These are phyloP conservation scores for Zymoseptoria pseudotritici DNA, from an alignment of 2,329 filamentous ascomycete genomes.

Conservation along the genomic window DNA sequence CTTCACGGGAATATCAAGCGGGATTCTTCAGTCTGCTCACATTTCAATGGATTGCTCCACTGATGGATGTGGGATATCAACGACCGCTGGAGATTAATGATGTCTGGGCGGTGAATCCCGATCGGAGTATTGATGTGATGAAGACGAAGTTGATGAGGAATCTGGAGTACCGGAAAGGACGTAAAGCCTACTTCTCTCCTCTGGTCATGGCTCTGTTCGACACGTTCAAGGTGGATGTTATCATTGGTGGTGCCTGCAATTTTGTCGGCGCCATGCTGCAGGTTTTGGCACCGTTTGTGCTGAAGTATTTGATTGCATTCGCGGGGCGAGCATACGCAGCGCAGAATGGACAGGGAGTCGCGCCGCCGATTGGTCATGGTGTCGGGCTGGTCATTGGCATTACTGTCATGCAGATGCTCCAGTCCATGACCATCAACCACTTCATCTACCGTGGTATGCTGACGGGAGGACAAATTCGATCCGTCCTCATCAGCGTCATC, in stretches of 20 bases:
- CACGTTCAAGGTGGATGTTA: slow-evolving; percentile 76
- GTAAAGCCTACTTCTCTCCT: slow-evolving; percentile 57
- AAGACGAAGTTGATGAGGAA: slow-evolving; percentile 58
- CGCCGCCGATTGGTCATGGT: slow-evolving; percentile 65
- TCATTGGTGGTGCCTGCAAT: slow-evolving; percentile 72
- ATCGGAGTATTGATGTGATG: slow-evolving; percentile 64
- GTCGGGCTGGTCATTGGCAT: slow-evolving; percentile 80
- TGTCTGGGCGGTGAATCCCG: slow-evolving; percentile 81
- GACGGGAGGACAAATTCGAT: slow-evolving; percentile 75
- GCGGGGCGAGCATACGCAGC: slow-evolving; percentile 68
- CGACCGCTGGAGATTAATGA: slow-evolving; percentile 76
- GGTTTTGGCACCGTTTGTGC: slow-evolving; percentile 74
- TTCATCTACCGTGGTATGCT: slow-evolving; percentile 92
- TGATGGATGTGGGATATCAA: slow-evolving; percentile 83
- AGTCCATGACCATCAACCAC: slow-evolving; percentile 77
- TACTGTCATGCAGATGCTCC: slow-evolving; percentile 73
- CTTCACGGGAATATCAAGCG: slow-evolving; percentile 65
- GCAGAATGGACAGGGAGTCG: slow-evolving; percentile 42
- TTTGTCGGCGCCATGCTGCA: slow-evolving; percentile 63
- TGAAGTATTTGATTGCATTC: slow-evolving; percentile 81
- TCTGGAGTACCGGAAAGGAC: slow-evolving; percentile 59
- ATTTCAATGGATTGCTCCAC: slow-evolving; percentile 82
- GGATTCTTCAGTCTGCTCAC: slow-evolving; percentile 66
- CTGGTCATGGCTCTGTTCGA: slow-evolving; percentile 78
- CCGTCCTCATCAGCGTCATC: slow-evolving; percentile 74